Evolutionary conservation across 2,329 filamentous ascomycete species (phyloP), one percentile per base, ranked within the genome.

Genomic region (Epichloe glyceriae): DNA sequence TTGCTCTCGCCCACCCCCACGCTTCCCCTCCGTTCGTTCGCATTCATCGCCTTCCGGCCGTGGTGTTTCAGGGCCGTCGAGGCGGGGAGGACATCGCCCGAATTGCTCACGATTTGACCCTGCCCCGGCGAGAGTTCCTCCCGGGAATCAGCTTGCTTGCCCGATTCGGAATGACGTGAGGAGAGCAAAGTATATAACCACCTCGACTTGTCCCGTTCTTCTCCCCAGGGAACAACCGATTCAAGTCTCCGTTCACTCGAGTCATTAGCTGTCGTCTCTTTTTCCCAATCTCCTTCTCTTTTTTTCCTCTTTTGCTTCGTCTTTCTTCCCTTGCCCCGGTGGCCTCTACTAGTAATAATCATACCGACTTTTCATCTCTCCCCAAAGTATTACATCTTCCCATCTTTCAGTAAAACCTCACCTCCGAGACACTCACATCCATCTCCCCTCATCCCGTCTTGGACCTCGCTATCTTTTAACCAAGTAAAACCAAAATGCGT

Each of bases 401-500:
- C 17, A 17, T 41, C n/a, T 41, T n/a, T 20, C n/a, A 19, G 7
- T 15, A 4, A 10, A 26, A 26, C 19, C 19, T 19, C 19, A 2
- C 6, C 7, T 8, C 22, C 6, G 7, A 26, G 22, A 26, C 22
- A 26, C 22, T 26, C 6, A 26, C 22, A 26, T 26, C 2, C 22
- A 8, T 8, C 22, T 3, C 19, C 2, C 3, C 19, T 19, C 19
- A 19, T 19, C 7, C 6, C 7, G 7, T 26, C 26, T 26, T 26
- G 22, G 22, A 20, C n/a, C 39, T 12, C 1, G 35, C 35, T 0
- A 12, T 37, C 15, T n/a, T 37, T 37, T 5, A 5, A 37, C 35
- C 15, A 37, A 38, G 1, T 3, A 14, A n/a, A n/a, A 41, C 48
- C 53, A 65, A 55, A 34, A 67, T 67, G 64, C 61, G 60, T 51